Evolutionary conservation across 2,329 filamentous ascomycete species (phyloP).

Genomic region (Phaeosphaeria sp.): DNA sequence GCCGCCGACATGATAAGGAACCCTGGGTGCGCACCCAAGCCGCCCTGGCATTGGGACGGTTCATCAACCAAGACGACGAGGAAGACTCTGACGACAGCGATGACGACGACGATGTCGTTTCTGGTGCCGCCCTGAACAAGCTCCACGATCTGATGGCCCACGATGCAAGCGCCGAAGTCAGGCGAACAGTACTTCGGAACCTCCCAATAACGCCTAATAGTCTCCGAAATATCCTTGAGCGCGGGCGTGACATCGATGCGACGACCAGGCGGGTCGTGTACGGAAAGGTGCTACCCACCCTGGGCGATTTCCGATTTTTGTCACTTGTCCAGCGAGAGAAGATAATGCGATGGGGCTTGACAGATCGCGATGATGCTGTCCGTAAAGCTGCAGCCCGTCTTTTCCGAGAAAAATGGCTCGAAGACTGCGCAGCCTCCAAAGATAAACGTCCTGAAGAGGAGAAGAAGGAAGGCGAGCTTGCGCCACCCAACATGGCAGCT

Average conservation of each 20-base stretch:
- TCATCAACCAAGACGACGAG: constrained; percentile 72
- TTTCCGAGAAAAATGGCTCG: constrained; percentile 96
- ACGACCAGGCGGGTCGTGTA: constrained; percentile 86
- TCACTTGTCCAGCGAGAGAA: constrained; percentile 96
- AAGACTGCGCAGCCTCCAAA: constrained; percentile 80
- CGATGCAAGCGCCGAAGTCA: constrained; percentile 91
- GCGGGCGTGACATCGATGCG: constrained; percentile 87
- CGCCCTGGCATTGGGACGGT: constrained; percentile 83
- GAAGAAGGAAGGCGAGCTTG: constrained; percentile 53
- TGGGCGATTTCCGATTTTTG: constrained; percentile 93
- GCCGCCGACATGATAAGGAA: constrained; percentile 91
- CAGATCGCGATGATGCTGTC: constrained; percentile 93
- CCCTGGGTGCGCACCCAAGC: constrained; percentile 90
- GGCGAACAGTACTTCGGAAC: constrained; percentile 85
- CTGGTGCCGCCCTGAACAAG: constrained; percentile 77
- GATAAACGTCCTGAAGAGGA: constrained; percentile 65
- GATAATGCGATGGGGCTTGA: constrained; percentile 89
- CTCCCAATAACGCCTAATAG: constrained; percentile 85
- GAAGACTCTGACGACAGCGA: constrained; percentile 70
- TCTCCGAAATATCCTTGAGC: constrained; percentile 85
- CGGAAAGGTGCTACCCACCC: constrained; percentile 80
- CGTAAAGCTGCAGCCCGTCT: constrained; percentile 88
- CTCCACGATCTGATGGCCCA: constrained; percentile 89
- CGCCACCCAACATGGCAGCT: constrained; percentile 70
- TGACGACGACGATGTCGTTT: constrained; percentile 62